Evolutionary conservation across 257 asterid species (phyloP), one percentile per base, ranked within the genome.

Genomic region (Nemophila menziesii): DNA sequence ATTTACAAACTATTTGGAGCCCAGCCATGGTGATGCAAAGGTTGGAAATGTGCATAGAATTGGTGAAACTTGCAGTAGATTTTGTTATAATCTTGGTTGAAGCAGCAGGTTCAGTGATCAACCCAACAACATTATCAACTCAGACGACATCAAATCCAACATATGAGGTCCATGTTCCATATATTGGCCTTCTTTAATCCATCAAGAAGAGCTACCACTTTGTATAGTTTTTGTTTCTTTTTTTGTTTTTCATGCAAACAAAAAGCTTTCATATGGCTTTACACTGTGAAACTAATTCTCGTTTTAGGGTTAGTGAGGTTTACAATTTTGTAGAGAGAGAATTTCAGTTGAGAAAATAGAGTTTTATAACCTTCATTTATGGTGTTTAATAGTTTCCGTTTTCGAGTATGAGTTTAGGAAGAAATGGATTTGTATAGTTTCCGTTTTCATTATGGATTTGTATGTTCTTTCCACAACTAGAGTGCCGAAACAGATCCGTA

Each of bases 101-200:
- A 23, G 77, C 86, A 5, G 57, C 75, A 47, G 72, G 55, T 0
- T 16, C 22, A n/a, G n/a, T n/a, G n/a, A n/a, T n/a, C n/a, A n/a
- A n/a, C n/a, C n/a, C n/a, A 1, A 33, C 52, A 6, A 22, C 34
- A 4, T 46, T 51, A 42, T 39, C 62, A 49, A 48, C 69, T 11
- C 6, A 1, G 5, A 29, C 56, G 4, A 15, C 48, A 0, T n/a
- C n/a, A n/a, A 49, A 33, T 14, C 43, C 49, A 0, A 21, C 23
- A 33, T 53, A 66, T 15, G 48, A 36, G 0, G 21, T 61, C 61
- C 55, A 66, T 6, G 59, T 46, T 14, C 70, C 80, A 0, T 82
- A 71, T 33, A 33, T 76, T 3, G 85, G 92, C 24, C 49, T 82
- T 76, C 70, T 82, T 39, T 24, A n/a, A n/a, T n/a, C n/a, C n/a